These are phyloP conservation scores for Penicillium nordicum DNA, from an alignment of 2,329 filamentous ascomycete species.

Conservation along the genomic window DNA sequence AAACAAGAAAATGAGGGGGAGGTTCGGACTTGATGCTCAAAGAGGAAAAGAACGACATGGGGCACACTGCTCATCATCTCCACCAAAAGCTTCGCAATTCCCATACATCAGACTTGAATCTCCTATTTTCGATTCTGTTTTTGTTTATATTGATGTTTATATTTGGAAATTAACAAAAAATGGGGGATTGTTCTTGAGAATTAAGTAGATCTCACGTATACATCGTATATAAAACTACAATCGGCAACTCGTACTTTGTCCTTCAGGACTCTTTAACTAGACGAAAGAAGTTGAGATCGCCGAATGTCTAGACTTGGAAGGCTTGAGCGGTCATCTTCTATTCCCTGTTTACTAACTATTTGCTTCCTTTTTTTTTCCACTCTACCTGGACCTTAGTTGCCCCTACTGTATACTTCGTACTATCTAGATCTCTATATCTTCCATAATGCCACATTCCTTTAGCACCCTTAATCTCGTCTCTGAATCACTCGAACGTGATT, in stretches of 20 bases:
- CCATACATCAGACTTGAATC: not conserved
- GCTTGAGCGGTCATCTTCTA: conserved; percentile 1
- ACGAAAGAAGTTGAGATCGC: conserved; percentile 1
- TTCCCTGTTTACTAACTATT: not conserved
- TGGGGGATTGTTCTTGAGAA: not conserved
- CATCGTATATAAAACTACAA: not conserved
- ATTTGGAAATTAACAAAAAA: not conserved
- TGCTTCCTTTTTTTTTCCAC: not conserved
- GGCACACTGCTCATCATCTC: not conserved
- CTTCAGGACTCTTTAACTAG: not conserved
- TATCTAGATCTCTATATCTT: not conserved
- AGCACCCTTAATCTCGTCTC: not conserved
- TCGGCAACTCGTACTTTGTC: not conserved
- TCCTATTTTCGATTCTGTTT: not conserved
- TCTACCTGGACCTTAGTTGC: not conserved
- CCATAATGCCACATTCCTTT: not conserved
- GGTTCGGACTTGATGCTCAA: conserved; percentile 1
- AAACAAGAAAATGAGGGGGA: not conserved
- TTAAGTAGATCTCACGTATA: not conserved
- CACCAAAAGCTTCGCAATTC: not conserved
- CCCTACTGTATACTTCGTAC: not conserved
- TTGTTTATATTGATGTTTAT: not conserved
- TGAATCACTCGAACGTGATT: not conserved
- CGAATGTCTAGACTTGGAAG: not conserved
- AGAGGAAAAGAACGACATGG: not conserved